Evolutionary conservation across 2,329 filamentous ascomycete species (phyloP).

Genomic region (Pezicula rhizophila): DNA sequence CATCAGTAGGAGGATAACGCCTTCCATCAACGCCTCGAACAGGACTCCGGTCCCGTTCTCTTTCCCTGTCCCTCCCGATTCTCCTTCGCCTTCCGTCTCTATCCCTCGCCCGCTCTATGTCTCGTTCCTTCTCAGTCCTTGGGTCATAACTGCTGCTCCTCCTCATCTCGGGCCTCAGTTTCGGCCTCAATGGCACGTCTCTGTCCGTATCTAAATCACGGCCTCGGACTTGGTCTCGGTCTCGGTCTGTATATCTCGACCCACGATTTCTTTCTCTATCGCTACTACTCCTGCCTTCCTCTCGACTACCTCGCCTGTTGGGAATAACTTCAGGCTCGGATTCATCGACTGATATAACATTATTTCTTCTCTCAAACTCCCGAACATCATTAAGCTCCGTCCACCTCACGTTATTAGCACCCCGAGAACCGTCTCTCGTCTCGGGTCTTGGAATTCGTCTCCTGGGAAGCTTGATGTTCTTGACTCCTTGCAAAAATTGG

Average conservation of each 20-base stretch:
- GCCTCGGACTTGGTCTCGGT: slow-evolving; percentile 4
- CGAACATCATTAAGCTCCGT: slow-evolving; percentile 14
- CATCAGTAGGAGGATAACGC: slow-evolving; percentile 16
- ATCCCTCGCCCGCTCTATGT: slow-evolving; percentile 4
- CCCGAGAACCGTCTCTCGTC: slow-evolving; percentile 6
- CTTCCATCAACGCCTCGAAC: slow-evolving; percentile 25
- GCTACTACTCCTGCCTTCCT: slow-evolving; percentile 7
- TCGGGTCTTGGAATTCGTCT: slow-evolving; percentile 3
- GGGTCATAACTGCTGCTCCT: slow-evolving; percentile 6
- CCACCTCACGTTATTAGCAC: slow-evolving; percentile 13
- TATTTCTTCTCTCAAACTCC: slow-evolving; percentile 6
- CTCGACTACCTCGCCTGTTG: slow-evolving; percentile 2
- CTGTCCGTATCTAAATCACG: slow-evolving; percentile 2
- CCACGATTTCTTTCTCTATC: slow-evolving; percentile 7
- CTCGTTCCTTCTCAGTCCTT: slow-evolving; percentile 10
- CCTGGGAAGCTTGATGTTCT: slow-evolving; percentile 21
- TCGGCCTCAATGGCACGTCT: neutral
- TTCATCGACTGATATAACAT: slow-evolving; percentile 3
- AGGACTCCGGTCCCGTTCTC: slow-evolving; percentile 14
- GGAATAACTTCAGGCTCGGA: slow-evolving; percentile 7
- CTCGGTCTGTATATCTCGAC: slow-evolving; percentile 6
- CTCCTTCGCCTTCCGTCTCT: slow-evolving; percentile 4
- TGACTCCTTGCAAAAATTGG: slow-evolving; percentile 26
- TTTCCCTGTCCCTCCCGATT: slow-evolving; percentile 11
- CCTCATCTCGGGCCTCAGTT: slow-evolving; percentile 6